Evolutionary conservation across 2,329 filamentous ascomycete species (phyloP).

Genomic region (Meredithiella fracta): DNA sequence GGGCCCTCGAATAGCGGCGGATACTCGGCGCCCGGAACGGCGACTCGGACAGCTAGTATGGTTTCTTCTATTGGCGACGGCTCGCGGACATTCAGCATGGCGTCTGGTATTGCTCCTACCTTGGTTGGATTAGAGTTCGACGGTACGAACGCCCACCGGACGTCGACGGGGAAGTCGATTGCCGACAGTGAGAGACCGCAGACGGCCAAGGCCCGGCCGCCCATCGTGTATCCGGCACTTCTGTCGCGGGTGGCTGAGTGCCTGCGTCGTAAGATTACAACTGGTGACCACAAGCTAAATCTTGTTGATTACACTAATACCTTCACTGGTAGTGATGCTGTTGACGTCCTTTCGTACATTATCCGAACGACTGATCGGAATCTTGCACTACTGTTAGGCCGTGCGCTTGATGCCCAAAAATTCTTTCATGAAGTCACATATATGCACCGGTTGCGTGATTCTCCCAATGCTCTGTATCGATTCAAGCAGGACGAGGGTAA

Average conservation of each 20-base stretch:
- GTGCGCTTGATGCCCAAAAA: constrained; percentile 90
- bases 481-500: constrained; percentile 79
- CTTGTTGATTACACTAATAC: constrained; percentile 93
- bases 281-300: constrained; percentile 87
- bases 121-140: constrained; percentile 45
- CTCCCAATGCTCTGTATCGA: constrained; percentile 88
- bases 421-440: constrained; percentile 99
- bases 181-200: constrained; percentile 37
- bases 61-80: constrained; percentile 35
- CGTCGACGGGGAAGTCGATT: constrained; percentile 41
- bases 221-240: constrained; percentile 83
- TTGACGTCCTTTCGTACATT: constrained; percentile 89
- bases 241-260: constrained; percentile 86
- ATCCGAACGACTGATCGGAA: constrained; percentile 96
- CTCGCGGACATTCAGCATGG: constrained; percentile 75
- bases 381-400: constrained; percentile 72
- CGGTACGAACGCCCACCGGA: constrained; percentile 37
- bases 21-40: constrained; percentile 33
- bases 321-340: constrained; percentile 88
- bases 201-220: constrained; percentile 50
- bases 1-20: constrained; percentile 22
- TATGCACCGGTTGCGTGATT: constrained; percentile 86
- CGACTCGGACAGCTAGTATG: constrained; percentile 46
- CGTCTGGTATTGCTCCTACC: constrained; percentile 61
- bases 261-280: constrained; percentile 74